Base-by-base conservation (phyloP, 176 grass and related monocot genomes). In the Oryza brachyantha region DNA sequence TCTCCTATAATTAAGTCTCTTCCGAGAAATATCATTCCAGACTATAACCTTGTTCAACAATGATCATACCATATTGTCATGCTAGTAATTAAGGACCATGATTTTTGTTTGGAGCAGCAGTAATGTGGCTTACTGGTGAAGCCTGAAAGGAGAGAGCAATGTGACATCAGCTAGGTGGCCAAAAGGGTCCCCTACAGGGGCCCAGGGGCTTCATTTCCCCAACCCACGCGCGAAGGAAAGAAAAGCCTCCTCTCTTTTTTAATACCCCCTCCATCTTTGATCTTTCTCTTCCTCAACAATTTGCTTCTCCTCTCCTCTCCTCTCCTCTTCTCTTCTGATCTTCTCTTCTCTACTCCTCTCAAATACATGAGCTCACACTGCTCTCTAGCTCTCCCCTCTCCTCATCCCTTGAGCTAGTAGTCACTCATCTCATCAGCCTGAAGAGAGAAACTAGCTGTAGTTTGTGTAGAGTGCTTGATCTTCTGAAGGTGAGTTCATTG, bases 151-250 rank as follows among this genome's bases (percentile, higher is more conserved):
- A 48, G 54, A 68, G 75, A 10, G 41, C 26, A 57, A 61, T 32
- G 57, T 78, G 85, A 83, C 85, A 59, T 83, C 74, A 78, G 85
- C 85, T 72, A 10, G 34, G 67, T 79, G 43, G 43, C 67, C 59
- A 34, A 70, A 72, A 73, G 68, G 67, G 66, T 64, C 58, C 68
- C 62, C 67, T 54, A 73, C n/a, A n/a, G n/a, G 58, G 85, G 73
- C 66, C 73, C 60, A 55, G 61, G 16, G 73, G 72, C 35, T 83
- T 87, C 73, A 87, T 87, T 87, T 45, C 79, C 79, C 28, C 59
- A 78, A 78, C 79, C 70, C 79, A 87, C 85, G 85, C 85, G 85
- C 74, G 80, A 78, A 71, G 73, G 85, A 79, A 78, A 83, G 74
- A 58, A 58, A 58, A 64, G 43, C 60, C 34, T 38, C 28, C 57